These are phyloP conservation scores for Lathyrus sativus DNA, from an alignment of 306 rosid genomes.

Conservation along the genomic window DNA sequence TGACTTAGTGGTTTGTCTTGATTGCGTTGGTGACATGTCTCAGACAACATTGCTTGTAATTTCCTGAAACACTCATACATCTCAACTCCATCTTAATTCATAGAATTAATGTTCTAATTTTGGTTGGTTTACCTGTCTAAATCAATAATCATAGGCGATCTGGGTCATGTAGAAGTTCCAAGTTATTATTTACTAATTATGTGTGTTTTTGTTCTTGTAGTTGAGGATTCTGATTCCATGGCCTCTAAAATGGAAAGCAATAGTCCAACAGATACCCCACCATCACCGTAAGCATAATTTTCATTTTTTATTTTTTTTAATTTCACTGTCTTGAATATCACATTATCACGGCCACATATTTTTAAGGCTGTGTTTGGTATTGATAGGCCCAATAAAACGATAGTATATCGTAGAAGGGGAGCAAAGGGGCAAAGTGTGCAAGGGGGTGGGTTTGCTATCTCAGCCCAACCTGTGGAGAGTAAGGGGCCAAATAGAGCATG, in stretches of 20 bases:
- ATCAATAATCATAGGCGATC: neutral
- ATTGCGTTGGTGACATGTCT: neutral
- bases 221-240: slow-evolving; percentile 51
- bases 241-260: slow-evolving; percentile 56
- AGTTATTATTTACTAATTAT: neutral
- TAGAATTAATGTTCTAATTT: neutral
- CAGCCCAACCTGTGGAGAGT: neutral
- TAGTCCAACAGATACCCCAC: slow-evolving; percentile 47
- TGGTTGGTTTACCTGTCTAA: neutral
- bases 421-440: slow-evolving; percentile 3
- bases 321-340: neutral
- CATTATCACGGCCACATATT: neutral
- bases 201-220: slow-evolving; percentile 16
- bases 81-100: neutral
- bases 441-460: slow-evolving; percentile 11
- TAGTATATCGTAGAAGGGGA: slow-evolving; percentile 1
- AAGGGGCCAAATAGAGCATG: neutral
- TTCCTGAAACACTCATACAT: neutral
- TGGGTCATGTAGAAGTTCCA: slow-evolving; percentile 3
- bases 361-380: slow-evolving; percentile 20
- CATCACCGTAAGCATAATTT: slow-evolving; percentile 50
- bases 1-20: neutral
- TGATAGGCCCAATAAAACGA: neutral
- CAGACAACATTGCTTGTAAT: neutral
- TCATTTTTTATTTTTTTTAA: neutral